These are phyloP conservation scores for Botrytis pseudocinerea DNA, from an alignment of 2,329 filamentous ascomycete genomes.

Conservation along the genomic window DNA sequence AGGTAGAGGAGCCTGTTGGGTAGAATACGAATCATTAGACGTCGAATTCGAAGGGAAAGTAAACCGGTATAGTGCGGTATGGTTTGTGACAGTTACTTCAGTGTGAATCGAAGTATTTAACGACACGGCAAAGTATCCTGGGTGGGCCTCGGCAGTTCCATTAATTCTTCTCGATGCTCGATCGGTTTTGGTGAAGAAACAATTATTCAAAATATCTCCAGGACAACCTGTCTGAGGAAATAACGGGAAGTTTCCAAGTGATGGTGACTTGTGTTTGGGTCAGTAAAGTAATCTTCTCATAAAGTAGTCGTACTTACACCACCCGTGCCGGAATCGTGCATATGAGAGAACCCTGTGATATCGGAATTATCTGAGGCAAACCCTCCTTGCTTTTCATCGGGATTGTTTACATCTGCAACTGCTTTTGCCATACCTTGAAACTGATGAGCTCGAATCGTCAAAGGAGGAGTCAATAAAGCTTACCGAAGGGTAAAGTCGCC, in stretches of 20 bases:
- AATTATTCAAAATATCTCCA: constrained; percentile 60
- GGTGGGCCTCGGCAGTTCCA: constrained; percentile 55
- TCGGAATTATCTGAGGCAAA: constrained; percentile 51
- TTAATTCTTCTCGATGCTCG: constrained; percentile 46
- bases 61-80: constrained; percentile 65
- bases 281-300: not conserved
- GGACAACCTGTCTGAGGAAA: constrained; percentile 66
- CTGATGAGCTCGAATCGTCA: constrained; percentile 42
- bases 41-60: constrained; percentile 51
- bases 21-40: constrained; percentile 32
- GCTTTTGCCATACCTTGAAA: constrained; percentile 46
- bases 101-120: constrained; percentile 58
- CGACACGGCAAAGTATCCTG: constrained; percentile 65
- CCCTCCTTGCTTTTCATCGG: constrained; percentile 55
- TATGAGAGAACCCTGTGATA: constrained; percentile 40
- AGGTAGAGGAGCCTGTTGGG: constrained; percentile 27
- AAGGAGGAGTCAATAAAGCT: not conserved
- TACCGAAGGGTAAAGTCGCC: constrained; percentile 54
- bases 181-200: constrained; percentile 56
- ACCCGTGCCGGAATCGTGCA: constrained; percentile 50
- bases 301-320: constrained; percentile 34
- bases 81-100: constrained; percentile 69
- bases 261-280: constrained; percentile 46
- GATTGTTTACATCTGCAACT: constrained; percentile 53
- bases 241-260: constrained; percentile 71